Evolutionary conservation across 331 rosid species (phyloP).

Genomic region (Telfairia occidentalis): DNA sequence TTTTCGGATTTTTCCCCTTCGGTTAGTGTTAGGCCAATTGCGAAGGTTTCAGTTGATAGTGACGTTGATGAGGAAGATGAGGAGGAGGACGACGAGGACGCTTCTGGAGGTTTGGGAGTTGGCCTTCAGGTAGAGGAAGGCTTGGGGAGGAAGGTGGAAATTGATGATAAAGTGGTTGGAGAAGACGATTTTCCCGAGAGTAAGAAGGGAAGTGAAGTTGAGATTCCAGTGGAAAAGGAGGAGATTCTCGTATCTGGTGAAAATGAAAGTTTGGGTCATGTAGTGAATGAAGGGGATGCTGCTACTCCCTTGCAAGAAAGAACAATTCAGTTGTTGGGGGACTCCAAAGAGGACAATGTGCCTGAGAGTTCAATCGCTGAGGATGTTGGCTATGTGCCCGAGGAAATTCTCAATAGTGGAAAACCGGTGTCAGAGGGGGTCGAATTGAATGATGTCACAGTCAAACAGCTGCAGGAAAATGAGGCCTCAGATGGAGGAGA

Average conservation of each 20-base stretch:
- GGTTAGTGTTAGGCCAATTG: conserved; percentile 35
- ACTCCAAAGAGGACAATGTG: conserved; percentile 3
- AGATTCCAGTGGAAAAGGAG: not conserved
- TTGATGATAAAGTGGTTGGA: conserved; percentile 13
- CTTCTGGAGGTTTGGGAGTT: conserved; percentile 6
- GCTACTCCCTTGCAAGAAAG: conserved; percentile 20
- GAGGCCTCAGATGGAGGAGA: not conserved
- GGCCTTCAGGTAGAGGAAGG: not conserved
- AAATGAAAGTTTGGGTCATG: conserved; percentile 12
- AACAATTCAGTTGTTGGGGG: conserved; percentile 18
- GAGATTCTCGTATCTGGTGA: conserved; percentile 2
- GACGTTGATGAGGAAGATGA: conserved; percentile 28
- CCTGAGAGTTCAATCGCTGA: conserved; percentile 11
- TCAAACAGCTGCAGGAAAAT: not conserved
- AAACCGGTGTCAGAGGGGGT: conserved; percentile 6
- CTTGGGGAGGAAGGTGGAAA: conserved; percentile 8
- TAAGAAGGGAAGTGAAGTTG: conserved; percentile 13
- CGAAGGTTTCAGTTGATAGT: conserved; percentile 45
- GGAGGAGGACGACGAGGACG: no score
- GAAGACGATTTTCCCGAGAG: conserved; percentile 16
- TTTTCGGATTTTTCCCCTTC: conserved; percentile 22
- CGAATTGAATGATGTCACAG: conserved; percentile 6
- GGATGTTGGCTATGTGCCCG: conserved; percentile 14
- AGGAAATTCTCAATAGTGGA: conserved; percentile 9
- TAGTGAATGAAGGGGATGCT: conserved; percentile 22